Percentiles rank a stretch among this genome's conserved stretches.
Conservation (phyloP, 441 rosid species). For the Geranium incanum region DNA sequence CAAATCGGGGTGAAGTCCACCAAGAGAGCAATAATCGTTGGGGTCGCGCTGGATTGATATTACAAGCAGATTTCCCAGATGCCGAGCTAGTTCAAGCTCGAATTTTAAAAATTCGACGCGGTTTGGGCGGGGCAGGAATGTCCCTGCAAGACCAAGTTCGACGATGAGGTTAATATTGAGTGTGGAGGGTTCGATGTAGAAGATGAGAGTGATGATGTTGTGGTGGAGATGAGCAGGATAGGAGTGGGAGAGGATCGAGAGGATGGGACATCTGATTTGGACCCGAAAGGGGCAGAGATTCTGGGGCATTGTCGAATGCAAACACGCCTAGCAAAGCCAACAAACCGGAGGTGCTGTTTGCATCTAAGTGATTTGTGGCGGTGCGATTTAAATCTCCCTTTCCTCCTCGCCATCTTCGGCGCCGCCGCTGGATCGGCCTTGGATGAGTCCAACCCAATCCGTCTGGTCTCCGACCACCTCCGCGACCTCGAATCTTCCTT, state of each 20-base stretch:
- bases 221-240: conserved; percentile 32
- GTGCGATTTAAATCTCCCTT: conserved; percentile 1
- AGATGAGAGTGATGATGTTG: conserved; percentile 29
- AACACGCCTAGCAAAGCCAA: not conserved
- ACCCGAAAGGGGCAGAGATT: conserved; percentile 53
- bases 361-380: conserved; percentile 11
- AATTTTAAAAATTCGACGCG: conserved; percentile 48
- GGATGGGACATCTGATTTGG: conserved; percentile 17
- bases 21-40: conserved; percentile 63
- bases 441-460: conserved; percentile 62
- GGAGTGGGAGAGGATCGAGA: conserved; percentile 28
- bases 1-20: conserved; percentile 85
- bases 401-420: conserved; percentile 21
- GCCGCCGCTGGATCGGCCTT: conserved; percentile 34
- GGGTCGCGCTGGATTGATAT: conserved; percentile 57
- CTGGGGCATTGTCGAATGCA: conserved; percentile 52
- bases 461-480: conserved; percentile 57
- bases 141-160: conserved; percentile 43
- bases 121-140: conserved; percentile 87
- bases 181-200: conserved; percentile 15
- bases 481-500: conserved; percentile 60
- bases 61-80: conserved; percentile 70
- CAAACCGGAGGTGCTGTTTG: conserved; percentile 14
- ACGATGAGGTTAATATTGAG: conserved; percentile 18
- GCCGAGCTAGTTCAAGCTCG: conserved; percentile 79